Conservation (phyloP, 352 stramenopile genomes). For the Globisporangium recalcitrans region DNA sequence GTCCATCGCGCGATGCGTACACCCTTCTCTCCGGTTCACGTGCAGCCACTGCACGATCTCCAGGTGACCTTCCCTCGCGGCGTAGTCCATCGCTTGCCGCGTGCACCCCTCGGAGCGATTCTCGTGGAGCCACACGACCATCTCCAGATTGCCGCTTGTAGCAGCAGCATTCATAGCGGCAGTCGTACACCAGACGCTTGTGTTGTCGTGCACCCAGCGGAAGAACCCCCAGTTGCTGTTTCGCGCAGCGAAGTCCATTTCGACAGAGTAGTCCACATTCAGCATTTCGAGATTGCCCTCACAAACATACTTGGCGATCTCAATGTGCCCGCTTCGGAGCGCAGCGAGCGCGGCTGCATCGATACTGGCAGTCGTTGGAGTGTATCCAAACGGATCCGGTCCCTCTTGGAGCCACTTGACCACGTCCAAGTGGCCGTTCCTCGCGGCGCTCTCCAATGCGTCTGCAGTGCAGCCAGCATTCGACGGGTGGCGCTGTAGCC, state of each 20-base stretch:
- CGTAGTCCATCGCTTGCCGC: constrained; percentile 1
- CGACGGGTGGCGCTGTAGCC: not conserved
- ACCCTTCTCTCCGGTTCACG: not conserved
- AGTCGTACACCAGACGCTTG: not conserved
- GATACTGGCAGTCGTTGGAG: not conserved
- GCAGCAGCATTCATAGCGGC: not conserved
- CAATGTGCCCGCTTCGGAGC: not conserved
- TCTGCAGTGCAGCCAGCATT: not conserved
- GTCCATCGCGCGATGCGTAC: constrained; percentile 1
- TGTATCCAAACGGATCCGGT: not conserved
- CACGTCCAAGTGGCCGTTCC: not conserved
- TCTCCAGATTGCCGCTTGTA: not conserved
- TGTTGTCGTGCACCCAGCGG: not conserved
- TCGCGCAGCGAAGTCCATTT: not conserved
- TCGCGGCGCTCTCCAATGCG: not conserved
- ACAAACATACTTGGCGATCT: not conserved
- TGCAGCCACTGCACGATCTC: constrained; percentile 8
- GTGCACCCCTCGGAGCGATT: not conserved
- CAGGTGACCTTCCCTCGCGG: not conserved
- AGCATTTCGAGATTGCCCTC: not conserved
- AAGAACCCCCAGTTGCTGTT: not conserved
- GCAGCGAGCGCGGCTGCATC: not conserved
- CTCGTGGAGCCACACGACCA: not conserved
- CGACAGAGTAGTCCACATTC: not conserved
- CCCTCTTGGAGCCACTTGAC: not conserved